Percentiles rank a stretch among this genome's conserved stretches.
phyloP scores from a whole-genome alignment of 129 eudicot species.

The Artemisia argyi region DNA sequence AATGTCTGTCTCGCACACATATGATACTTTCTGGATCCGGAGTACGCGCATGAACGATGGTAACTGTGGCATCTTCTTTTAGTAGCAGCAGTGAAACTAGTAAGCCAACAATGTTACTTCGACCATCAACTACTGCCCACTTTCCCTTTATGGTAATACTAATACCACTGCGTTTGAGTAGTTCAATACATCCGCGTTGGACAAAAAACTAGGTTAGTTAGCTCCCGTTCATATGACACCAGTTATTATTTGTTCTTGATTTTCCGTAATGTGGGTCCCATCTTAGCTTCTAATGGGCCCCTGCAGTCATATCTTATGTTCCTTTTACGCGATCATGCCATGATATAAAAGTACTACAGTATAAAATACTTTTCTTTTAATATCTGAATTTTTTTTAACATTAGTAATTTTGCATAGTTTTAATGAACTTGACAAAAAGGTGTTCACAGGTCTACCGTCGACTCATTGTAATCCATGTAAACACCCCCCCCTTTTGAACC shows the following conservation, averaged over 20 bases:
- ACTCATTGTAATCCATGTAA: background rate
- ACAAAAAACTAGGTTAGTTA: background rate
- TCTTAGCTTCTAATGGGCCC: too few relatives aligned
- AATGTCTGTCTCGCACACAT: background rate
- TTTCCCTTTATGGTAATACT: background rate
- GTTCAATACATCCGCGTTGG: slow-evolving; percentile 82
- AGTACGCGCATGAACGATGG: background rate
- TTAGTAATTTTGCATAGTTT: too few relatives aligned
- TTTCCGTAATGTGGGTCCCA: too few relatives aligned
- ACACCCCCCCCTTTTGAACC: background rate
- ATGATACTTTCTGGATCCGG: background rate
- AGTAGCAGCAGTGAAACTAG: background rate
- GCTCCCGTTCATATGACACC: background rate
- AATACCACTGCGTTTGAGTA: background rate
- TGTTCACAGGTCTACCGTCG: background rate
- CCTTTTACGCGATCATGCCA: too few relatives aligned
- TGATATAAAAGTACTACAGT: too few relatives aligned
- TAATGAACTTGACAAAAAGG: background rate
- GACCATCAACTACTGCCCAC: slow-evolving; percentile 5
- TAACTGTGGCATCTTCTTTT: background rate
- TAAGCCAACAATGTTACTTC: slow-evolving; percentile 86
- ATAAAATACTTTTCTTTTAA: too few relatives aligned
- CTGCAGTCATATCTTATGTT: too few relatives aligned
- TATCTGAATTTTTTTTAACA: too few relatives aligned
- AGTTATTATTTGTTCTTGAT: background rate